phyloP scores from a whole-genome alignment of 1,284 basidiomycete genomes.

The Gymnopus androsaceus region DNA sequence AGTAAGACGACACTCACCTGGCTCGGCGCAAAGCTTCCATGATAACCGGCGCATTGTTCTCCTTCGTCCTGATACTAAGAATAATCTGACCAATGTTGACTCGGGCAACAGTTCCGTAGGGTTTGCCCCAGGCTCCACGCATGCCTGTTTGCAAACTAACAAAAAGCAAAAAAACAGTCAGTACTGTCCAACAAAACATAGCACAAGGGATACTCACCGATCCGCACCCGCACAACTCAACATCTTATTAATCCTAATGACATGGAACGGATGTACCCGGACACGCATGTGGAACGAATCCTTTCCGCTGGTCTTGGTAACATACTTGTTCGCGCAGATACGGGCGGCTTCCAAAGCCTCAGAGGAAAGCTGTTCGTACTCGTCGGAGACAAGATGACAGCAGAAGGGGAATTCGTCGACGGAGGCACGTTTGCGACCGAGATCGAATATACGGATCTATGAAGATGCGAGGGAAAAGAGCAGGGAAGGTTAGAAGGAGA shows the following conservation, averaged over 20 bases:
- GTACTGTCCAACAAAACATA: background rate
- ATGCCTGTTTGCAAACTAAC: conserved; percentile 94
- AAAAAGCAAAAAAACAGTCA: background rate
- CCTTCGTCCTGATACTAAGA: conserved; percentile 94
- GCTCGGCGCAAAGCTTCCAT: conserved; percentile 97
- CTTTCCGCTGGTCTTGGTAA: conserved; percentile 97
- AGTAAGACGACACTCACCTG: too few relatives aligned
- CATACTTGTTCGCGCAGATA: conserved; percentile 99
- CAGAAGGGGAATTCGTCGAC: conserved; percentile 99
- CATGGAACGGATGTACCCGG: conserved; percentile 98
- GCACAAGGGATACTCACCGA: conserved; percentile 56
- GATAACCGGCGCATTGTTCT: conserved; percentile 84
- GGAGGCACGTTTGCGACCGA: conserved; percentile 92
- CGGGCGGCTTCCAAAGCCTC: conserved; percentile 98
- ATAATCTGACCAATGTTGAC: conserved; percentile 98
- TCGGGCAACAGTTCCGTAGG: conserved; percentile 93
- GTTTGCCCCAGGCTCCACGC: conserved; percentile 99
- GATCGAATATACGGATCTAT: conserved; percentile 94
- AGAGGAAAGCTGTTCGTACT: conserved; percentile 96
- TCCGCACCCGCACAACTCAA: conserved; percentile 98
- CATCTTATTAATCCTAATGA: conserved; percentile 99
- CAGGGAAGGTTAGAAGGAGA: background rate
- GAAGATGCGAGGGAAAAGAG: too few relatives aligned
- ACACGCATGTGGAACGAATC: conserved; percentile 99
- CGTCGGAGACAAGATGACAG: conserved; percentile 95